phyloP scores from a whole-genome alignment of 192 early-diverging fungal genomes.

The Diversispora epigaea region DNA sequence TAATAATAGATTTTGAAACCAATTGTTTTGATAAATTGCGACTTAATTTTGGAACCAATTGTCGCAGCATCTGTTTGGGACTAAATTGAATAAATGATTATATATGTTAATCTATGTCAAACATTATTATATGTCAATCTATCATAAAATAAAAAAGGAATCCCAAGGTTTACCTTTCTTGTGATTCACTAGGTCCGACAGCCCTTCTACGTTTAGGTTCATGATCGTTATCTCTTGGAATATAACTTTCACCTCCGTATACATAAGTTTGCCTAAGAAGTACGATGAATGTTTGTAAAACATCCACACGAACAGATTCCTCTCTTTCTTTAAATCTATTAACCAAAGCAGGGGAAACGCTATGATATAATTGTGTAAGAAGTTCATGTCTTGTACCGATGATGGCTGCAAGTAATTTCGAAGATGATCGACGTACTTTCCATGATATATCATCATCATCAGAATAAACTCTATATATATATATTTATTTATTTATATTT shows the following conservation, averaged over 20 bases:
- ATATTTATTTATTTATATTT: not conserved
- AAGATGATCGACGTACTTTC: constrained; percentile 84
- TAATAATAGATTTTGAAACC: constrained; percentile 66
- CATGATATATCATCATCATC: constrained; percentile 92
- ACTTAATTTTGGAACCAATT: constrained; percentile 63
- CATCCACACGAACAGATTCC: constrained; percentile 80
- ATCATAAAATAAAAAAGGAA: not conserved
- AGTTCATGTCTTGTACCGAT: constrained; percentile 74
- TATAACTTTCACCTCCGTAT: constrained; percentile 45
- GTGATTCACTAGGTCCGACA: constrained; percentile 48
- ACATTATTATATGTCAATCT: not conserved
- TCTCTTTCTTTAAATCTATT: constrained; percentile 80
- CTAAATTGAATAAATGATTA: constrained; percentile 24
- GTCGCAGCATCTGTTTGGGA: constrained; percentile 57
- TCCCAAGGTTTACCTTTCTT: constrained; percentile 39
- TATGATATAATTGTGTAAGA: constrained; percentile 60
- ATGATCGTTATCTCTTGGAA: constrained; percentile 43
- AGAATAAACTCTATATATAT: constrained; percentile 63
- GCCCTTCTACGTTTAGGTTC: constrained; percentile 48
- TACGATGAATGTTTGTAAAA: constrained; percentile 68
- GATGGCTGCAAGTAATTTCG: constrained; percentile 66
- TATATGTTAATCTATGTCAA: not conserved
- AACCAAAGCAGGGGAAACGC: constrained; percentile 72
- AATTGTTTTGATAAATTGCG: constrained; percentile 71
- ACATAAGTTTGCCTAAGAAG: constrained; percentile 62